phyloP scores from a whole-genome alignment of 768 basidiomycete species.

The Mycena amicta region DNA sequence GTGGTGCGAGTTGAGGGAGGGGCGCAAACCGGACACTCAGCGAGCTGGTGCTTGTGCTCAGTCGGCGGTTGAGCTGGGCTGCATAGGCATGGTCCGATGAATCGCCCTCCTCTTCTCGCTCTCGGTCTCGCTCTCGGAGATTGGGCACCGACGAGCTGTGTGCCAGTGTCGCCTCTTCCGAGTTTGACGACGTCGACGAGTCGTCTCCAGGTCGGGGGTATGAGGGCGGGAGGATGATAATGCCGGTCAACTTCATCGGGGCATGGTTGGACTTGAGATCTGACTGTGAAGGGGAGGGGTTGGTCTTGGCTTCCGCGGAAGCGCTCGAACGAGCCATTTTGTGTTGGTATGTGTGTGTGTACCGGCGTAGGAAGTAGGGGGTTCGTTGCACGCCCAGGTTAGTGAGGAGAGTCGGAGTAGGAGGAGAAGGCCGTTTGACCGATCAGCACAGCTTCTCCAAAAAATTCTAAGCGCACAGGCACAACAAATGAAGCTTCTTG shows the following conservation, averaged over 20 bases:
- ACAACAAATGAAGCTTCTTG: neutral
- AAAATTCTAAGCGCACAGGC: neutral
- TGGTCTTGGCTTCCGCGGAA: neutral
- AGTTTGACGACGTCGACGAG: neutral
- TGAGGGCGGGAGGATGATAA: neutral
- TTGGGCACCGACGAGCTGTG: constrained; percentile 1
- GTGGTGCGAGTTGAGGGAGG: constrained; percentile 53
- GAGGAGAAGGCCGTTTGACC: neutral
- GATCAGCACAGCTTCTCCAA: neutral
- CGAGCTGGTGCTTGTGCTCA: constrained; percentile 16
- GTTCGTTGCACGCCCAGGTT: neutral
- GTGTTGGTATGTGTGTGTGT: neutral
- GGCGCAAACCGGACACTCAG: constrained; percentile 61
- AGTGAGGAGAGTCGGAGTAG: neutral
- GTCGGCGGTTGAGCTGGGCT: neutral
- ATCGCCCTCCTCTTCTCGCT: neutral
- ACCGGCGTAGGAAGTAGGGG: neutral
- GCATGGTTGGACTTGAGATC: neutral
- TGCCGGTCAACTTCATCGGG: neutral
- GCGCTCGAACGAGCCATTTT: neutral
- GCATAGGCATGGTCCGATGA: neutral
- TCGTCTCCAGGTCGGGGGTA: neutral
- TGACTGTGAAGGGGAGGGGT: neutral
- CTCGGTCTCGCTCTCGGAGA: neutral
- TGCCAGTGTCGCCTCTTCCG: neutral